Base-by-base conservation (phyloP, 768 basidiomycete species). In the Serendipita sp. region DNA sequence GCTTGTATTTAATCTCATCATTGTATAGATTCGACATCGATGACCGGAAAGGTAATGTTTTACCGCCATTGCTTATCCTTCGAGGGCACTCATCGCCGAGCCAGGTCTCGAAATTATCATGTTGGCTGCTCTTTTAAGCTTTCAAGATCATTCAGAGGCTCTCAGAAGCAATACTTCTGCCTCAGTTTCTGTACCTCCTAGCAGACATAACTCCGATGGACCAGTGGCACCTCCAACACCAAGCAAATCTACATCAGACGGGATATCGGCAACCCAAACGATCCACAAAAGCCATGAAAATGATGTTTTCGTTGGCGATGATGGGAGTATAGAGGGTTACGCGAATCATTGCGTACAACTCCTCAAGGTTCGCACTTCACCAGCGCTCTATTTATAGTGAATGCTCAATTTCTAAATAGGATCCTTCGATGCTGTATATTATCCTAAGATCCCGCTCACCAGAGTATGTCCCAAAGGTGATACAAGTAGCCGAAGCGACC, bases 401-500 rank as follows among this genome's bases (percentile, higher is more conserved):
- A 41, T 41, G 13, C 13, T 41, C 13, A 41, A 41, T 34, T 47
- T 44, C 53, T 8, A 30, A 13, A 32, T 63, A 89, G 88, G 88
- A 90, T 65, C 84, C 88, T 66, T 85, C 86, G 3, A 85, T 92
- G 81, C 74, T 92, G 11, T 92, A 89, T 70, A 80, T 92, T 65
- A 84, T 84, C 3, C 74, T 92, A 32, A 80, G 83, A 32, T 87
- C 88, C 4, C 78, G 80, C 34, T 79, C 81, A 16, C 74, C 82
- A 1, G 76, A 78, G 2, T 77, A 86, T 54, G 90, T 91, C 2
- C 80, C 87, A 2, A 91, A 88, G 69, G 89, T 91, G 0, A 76
- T 92, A 38, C 83, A 84, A 64, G 84, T 91, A 2, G 89, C 89
- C 0, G 87, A 91, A 69, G 82, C 89, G 70, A 83, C 83, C 0